These are phyloP conservation scores for Plenodomus tracheiphilus DNA, from an alignment of 2,329 filamentous ascomycete genomes.

Conservation along the genomic window DNA sequence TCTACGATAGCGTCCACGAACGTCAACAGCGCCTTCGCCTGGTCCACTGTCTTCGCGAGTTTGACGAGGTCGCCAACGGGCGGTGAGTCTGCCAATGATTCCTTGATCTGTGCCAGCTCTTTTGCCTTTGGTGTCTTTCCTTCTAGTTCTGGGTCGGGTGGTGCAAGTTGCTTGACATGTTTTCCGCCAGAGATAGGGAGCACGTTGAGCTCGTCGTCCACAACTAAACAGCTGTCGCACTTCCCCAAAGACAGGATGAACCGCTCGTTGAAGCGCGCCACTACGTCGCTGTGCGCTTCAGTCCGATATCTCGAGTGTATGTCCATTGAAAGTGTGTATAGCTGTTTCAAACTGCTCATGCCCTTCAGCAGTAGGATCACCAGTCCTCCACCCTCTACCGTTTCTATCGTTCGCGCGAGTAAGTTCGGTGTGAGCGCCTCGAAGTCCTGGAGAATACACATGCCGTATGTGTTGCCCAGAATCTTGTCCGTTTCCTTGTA, in stretches of 20 bases:
- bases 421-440: conserved; percentile 98
- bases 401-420: conserved; percentile 92
- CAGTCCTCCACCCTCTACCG: conserved; percentile 92
- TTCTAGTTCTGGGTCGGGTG: conserved; percentile 72
- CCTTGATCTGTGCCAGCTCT: conserved; percentile 86
- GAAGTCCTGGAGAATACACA: conserved; percentile 98
- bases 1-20: conserved; percentile 96
- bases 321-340: conserved; percentile 97
- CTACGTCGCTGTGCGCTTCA: conserved; percentile 92
- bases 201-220: conserved; percentile 97
- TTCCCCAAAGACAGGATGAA: conserved; percentile 95
- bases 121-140: conserved; percentile 69
- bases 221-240: conserved; percentile 91
- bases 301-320: conserved; percentile 95
- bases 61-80: conserved; percentile 83
- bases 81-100: conserved; percentile 80
- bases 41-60: conserved; percentile 87
- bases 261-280: conserved; percentile 94
- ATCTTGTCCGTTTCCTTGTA: conserved; percentile 99
- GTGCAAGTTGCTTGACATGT: conserved; percentile 79
- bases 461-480: conserved; percentile 94
- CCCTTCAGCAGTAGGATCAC: conserved; percentile 91
- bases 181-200: conserved; percentile 95
- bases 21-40: conserved; percentile 93
- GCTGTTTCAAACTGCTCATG: conserved; percentile 95